These are phyloP conservation scores for Cercis canadensis DNA, from an alignment of 306 rosid genomes.

Conservation along the genomic window DNA sequence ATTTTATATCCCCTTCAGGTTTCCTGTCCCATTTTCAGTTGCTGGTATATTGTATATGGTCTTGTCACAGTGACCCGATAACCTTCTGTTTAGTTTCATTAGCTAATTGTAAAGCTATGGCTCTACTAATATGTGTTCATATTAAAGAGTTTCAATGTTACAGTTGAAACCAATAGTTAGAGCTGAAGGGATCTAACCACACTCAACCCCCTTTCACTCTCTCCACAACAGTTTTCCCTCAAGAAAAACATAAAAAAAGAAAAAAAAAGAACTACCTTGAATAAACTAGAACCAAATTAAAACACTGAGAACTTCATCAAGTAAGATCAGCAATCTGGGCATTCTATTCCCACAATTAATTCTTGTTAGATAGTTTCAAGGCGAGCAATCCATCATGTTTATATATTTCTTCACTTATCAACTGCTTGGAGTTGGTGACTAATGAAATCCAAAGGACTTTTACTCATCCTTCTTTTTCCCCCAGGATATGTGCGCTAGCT, in stretches of 20 bases:
- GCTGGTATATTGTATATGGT: not conserved
- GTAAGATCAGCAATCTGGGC: not conserved
- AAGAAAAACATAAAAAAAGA: not conserved
- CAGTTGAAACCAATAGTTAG: not conserved
- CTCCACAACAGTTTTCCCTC: not conserved
- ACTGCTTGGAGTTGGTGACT: not conserved
- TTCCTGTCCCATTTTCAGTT: conserved; percentile 3
- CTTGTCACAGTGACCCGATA: not conserved
- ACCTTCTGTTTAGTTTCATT: conserved; percentile 10
- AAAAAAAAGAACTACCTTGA: not conserved
- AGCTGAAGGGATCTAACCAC: not conserved
- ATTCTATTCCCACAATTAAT: conserved; percentile 7
- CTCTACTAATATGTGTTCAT: not conserved
- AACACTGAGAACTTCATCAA: not conserved
- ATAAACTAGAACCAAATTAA: not conserved
- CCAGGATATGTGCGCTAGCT: conserved; percentile 2
- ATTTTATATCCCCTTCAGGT: not conserved
- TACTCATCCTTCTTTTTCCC: conserved; percentile 30
- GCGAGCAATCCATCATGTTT: not conserved
- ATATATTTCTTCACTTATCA: not conserved
- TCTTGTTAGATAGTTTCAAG: not conserved
- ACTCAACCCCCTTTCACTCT: too few relatives aligned
- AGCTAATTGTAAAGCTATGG: not conserved
- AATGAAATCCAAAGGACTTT: conserved; percentile 5
- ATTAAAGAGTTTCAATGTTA: not conserved